These are phyloP conservation scores for Phialophora verrucosa DNA, from an alignment of 2,329 filamentous ascomycete genomes.

Conservation along the genomic window DNA sequence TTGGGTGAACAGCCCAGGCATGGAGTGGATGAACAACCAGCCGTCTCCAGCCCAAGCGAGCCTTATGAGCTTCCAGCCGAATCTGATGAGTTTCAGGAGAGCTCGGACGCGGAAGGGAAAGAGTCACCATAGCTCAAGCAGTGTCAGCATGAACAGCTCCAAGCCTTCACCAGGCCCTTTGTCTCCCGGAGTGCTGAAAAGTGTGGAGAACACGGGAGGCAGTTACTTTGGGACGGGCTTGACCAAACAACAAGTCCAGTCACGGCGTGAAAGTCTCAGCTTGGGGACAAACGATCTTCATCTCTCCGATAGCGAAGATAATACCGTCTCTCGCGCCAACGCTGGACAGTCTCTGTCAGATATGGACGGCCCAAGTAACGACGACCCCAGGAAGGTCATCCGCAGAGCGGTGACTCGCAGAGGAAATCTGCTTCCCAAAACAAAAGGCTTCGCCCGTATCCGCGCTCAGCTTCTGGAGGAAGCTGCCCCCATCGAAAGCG, in stretches of 20 bases:
- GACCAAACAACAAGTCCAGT: conserved; percentile 55
- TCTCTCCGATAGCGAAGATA: conserved; percentile 76
- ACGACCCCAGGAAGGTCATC: conserved; percentile 72
- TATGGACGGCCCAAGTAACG: conserved; percentile 40
- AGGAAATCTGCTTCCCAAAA: conserved; percentile 92
- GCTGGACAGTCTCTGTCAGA: conserved; percentile 42
- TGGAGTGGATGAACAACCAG: conserved; percentile 65
- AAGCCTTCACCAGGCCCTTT: conserved; percentile 72
- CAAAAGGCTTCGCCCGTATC: conserved; percentile 92
- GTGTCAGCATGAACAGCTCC: conserved; percentile 72
- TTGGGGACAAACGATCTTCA: conserved; percentile 88
- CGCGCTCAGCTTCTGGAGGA: conserved; percentile 89
- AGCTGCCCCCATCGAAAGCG: conserved; percentile 81
- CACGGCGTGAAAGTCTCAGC: conserved; percentile 84
- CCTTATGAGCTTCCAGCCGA: conserved; percentile 79
- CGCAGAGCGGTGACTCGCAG: conserved; percentile 81
- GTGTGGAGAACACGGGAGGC: conserved; percentile 58
- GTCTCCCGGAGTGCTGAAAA: conserved; percentile 72
- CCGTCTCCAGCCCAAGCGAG: conserved; percentile 73
- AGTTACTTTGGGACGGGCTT: conserved; percentile 62
- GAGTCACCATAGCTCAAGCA: conserved; percentile 70
- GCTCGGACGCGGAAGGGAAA: conserved; percentile 63
- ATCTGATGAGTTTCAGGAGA: conserved; percentile 78
- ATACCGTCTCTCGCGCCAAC: conserved; percentile 52
- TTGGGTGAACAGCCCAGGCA: conserved; percentile 58